Evolutionary conservation across 140 eudicot genomes (phyloP).

Genomic region (Ambrosia hybrid): DNA sequence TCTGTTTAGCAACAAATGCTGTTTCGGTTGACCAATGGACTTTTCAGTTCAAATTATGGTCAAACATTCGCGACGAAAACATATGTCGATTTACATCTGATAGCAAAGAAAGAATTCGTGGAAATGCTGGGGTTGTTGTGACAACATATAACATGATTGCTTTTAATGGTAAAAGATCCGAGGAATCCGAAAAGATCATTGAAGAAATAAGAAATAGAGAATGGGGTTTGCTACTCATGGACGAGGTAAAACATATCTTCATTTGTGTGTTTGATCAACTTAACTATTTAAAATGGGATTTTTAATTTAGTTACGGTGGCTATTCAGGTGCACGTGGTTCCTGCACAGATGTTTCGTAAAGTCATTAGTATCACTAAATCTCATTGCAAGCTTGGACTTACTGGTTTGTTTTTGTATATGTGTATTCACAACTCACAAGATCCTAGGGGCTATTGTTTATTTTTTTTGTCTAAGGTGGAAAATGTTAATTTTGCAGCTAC

Average conservation of each 20-base stretch:
- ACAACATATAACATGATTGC: constrained; percentile 98
- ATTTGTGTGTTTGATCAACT: not conserved
- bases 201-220: constrained; percentile 92
- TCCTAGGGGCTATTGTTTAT: no score
- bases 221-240: constrained; percentile 99
- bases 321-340: constrained; percentile 94
- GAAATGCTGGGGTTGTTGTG: constrained; percentile 95
- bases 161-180: constrained; percentile 90
- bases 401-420: constrained; percentile 50
- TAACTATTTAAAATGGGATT: not conserved
- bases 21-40: constrained; percentile 99
- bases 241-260: constrained; percentile 51
- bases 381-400: constrained; percentile 94
- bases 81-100: constrained; percentile 94
- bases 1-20: constrained; percentile 94
- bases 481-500: constrained; percentile 56
- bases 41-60: constrained; percentile 91
- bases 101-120: constrained; percentile 91
- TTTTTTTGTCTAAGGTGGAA: not conserved
- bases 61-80: constrained; percentile 85
- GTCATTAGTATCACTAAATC: constrained; percentile 90
- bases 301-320: constrained; percentile 9
- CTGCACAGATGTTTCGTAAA: constrained; percentile 89
- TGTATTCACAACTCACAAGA: not conserved
- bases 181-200: constrained; percentile 92